Conservation (phyloP, 441 rosid species). For the Brassica balearica region DNA sequence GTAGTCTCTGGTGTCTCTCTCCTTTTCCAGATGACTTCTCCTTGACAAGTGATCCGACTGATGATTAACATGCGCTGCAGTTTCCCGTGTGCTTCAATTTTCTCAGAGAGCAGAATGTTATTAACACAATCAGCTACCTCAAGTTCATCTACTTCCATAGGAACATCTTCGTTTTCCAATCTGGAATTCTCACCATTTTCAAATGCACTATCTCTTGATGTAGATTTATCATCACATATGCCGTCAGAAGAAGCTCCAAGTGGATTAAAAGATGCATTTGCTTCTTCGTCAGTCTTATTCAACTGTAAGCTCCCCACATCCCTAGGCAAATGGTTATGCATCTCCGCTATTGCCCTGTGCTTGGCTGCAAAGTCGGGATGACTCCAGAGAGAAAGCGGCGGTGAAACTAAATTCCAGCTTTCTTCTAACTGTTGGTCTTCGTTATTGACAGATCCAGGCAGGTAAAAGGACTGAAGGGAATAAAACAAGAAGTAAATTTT, state of each 20-base stretch:
- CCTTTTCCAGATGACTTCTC: conserved; percentile 36
- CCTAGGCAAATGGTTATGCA: conserved; percentile 57
- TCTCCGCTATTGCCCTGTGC: conserved; percentile 66
- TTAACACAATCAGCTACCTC: conserved; percentile 41
- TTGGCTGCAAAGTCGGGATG: conserved; percentile 60
- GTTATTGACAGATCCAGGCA: conserved; percentile 82
- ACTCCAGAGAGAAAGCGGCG: conserved; percentile 94
- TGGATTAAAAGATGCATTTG: conserved; percentile 33
- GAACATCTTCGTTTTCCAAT: conserved; percentile 33
- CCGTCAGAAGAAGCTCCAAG: conserved; percentile 32
- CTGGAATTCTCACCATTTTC: conserved; percentile 13
- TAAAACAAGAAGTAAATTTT: conserved; percentile 28
- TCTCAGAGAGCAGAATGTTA: conserved; percentile 38
- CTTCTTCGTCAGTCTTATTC: conserved; percentile 30
- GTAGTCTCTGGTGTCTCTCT: conserved; percentile 22
- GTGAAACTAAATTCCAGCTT: conserved; percentile 69
- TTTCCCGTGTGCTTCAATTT: conserved; percentile 38
- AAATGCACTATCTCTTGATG: conserved; percentile 10
- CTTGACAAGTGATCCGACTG: conserved; percentile 37
- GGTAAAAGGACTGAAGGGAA: conserved; percentile 81
- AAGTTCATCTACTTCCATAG: conserved; percentile 39
- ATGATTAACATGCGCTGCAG: conserved; percentile 42
- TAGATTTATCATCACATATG: conserved; percentile 7
- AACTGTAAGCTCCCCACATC: conserved; percentile 29
- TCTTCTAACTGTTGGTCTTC: conserved; percentile 79